Base-by-base conservation (phyloP, 495 filamentous ascomycete genomes). In the Wilcoxina mikolae region DNA sequence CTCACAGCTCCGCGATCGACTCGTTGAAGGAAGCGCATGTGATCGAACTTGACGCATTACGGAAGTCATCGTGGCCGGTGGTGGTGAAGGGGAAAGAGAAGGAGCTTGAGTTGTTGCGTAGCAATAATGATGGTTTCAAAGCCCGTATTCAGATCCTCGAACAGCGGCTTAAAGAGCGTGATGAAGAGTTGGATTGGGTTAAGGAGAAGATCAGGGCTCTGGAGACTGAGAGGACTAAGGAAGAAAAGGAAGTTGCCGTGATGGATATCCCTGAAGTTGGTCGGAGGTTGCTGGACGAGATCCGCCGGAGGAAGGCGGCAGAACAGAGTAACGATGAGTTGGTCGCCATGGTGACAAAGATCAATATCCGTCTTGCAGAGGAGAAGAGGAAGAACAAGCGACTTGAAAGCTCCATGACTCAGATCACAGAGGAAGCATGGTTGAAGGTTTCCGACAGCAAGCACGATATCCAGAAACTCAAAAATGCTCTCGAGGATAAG, bases 371-470 rank as follows among this genome's bases (percentile, higher is more conserved):
- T 5, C 23, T 66, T 9, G 59, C 63, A 17, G 63, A 65, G 24
- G 63, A 65, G 47, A 66, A 66, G 56, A 66, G 44, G 29, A 58
- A 33, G 38, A 62, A 65, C 26, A 45, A 53, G 9, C 27, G 48
- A 11, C 51, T 65, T 4, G 63, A 65, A 45, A 55, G 51, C 23
- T 60, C 52, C 20, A 60, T 64, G 10, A 53, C 31, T 15, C 43
- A 63, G 44, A 54, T 63, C 26, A 60, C 56, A 3, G 61, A 60
- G 23, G 61, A 65, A n/a, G 57, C 62, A n/a, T 24, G 56, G 45
- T 56, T 60, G 11, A 59, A 45, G 15, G 61, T 64, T 51, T 63
- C 61, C 4, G 20, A 24, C 27, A 56, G 60, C 17, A 56, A 59
- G 18, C 61, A 57, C 23, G 53, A 56, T n/a, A 54, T 59, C n/a